These are phyloP conservation scores for Alloteropsis semialata DNA, from an alignment of 176 grass and related monocot genomes.

Conservation along the genomic window DNA sequence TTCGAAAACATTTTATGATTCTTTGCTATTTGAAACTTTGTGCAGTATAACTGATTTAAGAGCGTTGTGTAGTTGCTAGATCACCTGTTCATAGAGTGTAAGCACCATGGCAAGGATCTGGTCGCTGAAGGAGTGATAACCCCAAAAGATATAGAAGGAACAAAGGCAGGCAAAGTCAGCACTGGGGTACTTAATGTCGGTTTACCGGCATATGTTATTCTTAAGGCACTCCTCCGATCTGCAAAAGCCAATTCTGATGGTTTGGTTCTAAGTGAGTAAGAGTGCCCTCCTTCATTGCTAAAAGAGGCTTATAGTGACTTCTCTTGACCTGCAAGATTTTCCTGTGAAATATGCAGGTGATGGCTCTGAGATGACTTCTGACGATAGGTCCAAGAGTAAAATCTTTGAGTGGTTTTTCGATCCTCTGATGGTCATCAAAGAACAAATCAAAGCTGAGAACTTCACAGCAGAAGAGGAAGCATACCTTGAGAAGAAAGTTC, in stretches of 20 bases:
- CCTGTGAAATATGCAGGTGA: conserved; percentile 53
- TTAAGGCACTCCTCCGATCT: conserved; percentile 71
- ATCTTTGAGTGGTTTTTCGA: conserved; percentile 95
- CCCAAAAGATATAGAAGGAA: conserved; percentile 73
- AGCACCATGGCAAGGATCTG: conserved; percentile 60
- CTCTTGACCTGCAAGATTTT: conserved; percentile 9
- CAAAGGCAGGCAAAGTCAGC: conserved; percentile 57
- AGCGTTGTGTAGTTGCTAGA: conserved; percentile 73
- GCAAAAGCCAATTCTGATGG: conserved; percentile 61
- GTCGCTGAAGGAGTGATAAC: conserved; percentile 74
- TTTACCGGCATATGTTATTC: conserved; percentile 83
- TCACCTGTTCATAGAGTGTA: conserved; percentile 73
- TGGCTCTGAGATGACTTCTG: conserved; percentile 66
- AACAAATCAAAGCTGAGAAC: conserved; percentile 82
- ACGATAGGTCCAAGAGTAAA: conserved; percentile 69
- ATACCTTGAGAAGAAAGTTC: conserved; percentile 65
- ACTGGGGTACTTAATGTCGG: conserved; percentile 64
- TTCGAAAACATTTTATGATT: neutral
- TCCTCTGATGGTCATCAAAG: conserved; percentile 88
- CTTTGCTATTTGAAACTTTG: neutral
- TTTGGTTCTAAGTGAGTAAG: conserved; percentile 74
- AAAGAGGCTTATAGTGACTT: neutral
- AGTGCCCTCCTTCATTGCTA: neutral
- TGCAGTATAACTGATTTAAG: conserved; percentile 21
- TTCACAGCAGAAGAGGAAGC: conserved; percentile 80